phyloP scores from a whole-genome alignment of 768 basidiomycete species.

The Serendipita sp. region DNA sequence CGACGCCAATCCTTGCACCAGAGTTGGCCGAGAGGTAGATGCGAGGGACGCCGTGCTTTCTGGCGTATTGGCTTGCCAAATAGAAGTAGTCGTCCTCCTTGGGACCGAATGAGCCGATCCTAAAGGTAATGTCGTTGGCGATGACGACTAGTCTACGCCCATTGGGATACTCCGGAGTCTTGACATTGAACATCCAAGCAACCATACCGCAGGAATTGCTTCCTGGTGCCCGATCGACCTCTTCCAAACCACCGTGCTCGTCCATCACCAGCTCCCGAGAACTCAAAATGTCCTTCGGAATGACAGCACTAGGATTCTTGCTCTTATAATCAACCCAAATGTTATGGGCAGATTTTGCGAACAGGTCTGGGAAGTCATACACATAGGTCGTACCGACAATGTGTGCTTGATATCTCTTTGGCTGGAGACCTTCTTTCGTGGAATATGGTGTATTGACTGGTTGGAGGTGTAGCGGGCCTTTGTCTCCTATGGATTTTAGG shows the following conservation, averaged over 20 bases:
- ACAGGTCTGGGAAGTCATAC: slow-evolving; percentile 98
- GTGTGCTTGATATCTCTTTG: slow-evolving; percentile 97
- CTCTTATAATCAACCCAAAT: slow-evolving; percentile 67
- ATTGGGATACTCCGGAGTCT: slow-evolving; percentile 79
- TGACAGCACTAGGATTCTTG: slow-evolving; percentile 43
- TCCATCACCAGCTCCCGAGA: slow-evolving; percentile 87
- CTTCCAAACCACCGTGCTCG: slow-evolving; percentile 77
- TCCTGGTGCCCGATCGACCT: slow-evolving; percentile 84
- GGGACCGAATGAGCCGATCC: slow-evolving; percentile 96
- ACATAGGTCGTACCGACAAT: slow-evolving; percentile 96
- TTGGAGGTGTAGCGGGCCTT: slow-evolving; percentile 90
- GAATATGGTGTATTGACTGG: slow-evolving; percentile 87
- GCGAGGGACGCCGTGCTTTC: slow-evolving; percentile 72
- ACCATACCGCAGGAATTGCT: slow-evolving; percentile 97
- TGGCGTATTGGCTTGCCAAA: slow-evolving; percentile 86
- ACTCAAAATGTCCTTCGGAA: slow-evolving; percentile 66
- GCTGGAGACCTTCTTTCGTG: slow-evolving; percentile 95
- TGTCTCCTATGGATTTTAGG: slow-evolving; percentile 94
- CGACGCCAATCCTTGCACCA: slow-evolving; percentile 89
- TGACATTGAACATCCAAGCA: slow-evolving; percentile 86
- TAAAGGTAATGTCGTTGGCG: slow-evolving; percentile 97
- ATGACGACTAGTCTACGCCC: slow-evolving; percentile 81
- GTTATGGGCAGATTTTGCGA: slow-evolving; percentile 90
- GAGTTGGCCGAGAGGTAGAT: slow-evolving; percentile 99
- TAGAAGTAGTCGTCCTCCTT: slow-evolving; percentile 92